A percentile compares a stretch with the other conserved stretches of the same genome.
Evolutionary conservation across 768 basidiomycete species (phyloP).

Genomic region (Amanita rimosa): DNA sequence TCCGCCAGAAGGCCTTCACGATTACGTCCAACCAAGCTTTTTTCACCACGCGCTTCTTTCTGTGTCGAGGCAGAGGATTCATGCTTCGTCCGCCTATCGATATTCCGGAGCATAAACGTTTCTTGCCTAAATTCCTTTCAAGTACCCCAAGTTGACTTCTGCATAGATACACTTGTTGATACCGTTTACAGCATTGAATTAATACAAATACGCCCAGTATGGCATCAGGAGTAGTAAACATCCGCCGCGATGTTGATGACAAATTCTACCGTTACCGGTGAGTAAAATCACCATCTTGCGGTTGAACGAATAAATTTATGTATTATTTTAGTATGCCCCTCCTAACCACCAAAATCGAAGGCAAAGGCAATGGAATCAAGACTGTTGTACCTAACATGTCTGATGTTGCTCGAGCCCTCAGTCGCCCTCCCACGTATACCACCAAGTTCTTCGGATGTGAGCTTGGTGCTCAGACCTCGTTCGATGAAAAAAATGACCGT

Average conservation of each 20-base stretch:
- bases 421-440: constrained; percentile 89
- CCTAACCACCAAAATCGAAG: constrained; percentile 92
- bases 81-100: constrained; percentile 86
- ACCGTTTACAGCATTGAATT: constrained; percentile 43
- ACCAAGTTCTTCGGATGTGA: constrained; percentile 99
- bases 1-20: constrained; percentile 27
- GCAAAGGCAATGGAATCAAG: constrained; percentile 99
- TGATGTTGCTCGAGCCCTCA: constrained; percentile 91
- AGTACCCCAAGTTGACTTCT: constrained; percentile 33
- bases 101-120: constrained; percentile 58
- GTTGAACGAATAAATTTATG: background rate
- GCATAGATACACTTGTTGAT: background rate
- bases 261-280: constrained; percentile 93
- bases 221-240: constrained; percentile 84
- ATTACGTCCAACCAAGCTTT: constrained; percentile 49
- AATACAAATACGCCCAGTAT: constrained; percentile 47
- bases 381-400: constrained; percentile 98
- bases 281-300: constrained; percentile 11
- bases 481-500: constrained; percentile 93
- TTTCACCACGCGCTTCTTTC: constrained; percentile 23
- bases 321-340: constrained; percentile 70
- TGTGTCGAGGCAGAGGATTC: constrained; percentile 73
- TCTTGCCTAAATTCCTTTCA: constrained; percentile 35
- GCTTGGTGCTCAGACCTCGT: constrained; percentile 93
- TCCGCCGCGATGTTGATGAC: constrained; percentile 94